phyloP scores from a whole-genome alignment of 2,329 filamentous ascomycete genomes.

The Aureobasidium sp. region DNA sequence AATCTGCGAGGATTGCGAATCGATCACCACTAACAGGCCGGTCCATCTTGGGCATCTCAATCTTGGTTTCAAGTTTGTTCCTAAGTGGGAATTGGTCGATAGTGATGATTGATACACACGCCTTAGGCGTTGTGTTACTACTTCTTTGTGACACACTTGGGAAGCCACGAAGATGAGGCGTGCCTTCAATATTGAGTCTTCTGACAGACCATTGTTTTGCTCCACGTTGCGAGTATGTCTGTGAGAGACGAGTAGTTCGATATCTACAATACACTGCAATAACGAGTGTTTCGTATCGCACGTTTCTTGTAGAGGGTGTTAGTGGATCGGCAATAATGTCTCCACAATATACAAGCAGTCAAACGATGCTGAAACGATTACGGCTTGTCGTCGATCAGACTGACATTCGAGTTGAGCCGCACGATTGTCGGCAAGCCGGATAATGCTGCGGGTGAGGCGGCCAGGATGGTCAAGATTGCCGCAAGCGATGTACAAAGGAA shows the following conservation, averaged over 20 bases:
- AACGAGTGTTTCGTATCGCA: not conserved
- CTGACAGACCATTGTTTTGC: not conserved
- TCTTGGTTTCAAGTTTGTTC: not conserved
- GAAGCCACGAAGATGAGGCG: not conserved
- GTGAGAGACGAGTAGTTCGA: not conserved
- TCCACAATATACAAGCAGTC: not conserved
- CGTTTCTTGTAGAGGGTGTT: not conserved
- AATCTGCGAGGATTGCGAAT: constrained; percentile 2
- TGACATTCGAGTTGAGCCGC: not conserved
- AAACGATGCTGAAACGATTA: constrained; percentile 6
- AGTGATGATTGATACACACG: not conserved
- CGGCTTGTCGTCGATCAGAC: constrained; percentile 2
- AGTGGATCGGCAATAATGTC: not conserved
- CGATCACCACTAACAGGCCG: not conserved
- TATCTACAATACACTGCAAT: not conserved
- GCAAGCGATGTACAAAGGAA: not conserved
- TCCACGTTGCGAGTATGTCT: not conserved
- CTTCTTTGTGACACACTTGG: not conserved
- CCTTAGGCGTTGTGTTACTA: not conserved
- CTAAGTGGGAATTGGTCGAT: not conserved
- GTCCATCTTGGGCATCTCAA: not conserved
- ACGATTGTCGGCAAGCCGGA: not conserved
- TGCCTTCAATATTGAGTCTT: not conserved
- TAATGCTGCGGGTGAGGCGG: not conserved
- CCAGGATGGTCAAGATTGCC: constrained; percentile 5